Evolutionary conservation across 495 filamentous ascomycete genomes (phyloP).

Genomic region (Aspergillus saccharolyticus): DNA sequence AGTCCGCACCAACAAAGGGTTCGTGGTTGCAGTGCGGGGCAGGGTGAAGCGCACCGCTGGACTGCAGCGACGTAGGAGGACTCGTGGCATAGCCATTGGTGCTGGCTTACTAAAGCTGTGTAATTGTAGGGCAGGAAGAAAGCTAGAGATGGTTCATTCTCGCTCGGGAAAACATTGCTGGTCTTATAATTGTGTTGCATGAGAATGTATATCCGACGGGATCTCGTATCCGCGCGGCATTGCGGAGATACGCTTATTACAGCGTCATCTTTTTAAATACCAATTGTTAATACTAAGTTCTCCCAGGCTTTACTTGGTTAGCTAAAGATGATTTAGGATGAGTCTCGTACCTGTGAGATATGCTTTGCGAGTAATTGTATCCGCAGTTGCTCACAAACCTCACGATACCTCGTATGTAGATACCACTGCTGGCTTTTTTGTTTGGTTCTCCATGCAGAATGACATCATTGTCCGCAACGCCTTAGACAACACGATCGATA

Average conservation of each 20-base stretch:
- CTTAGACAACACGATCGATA: no score
- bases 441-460: no score
- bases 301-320: background rate
- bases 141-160: background rate
- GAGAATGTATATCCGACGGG: background rate
- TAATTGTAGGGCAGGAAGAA: no score
- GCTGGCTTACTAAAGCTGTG: background rate
- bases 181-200: background rate
- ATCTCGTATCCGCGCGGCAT: slow-evolving; percentile 2
- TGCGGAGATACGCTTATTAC: slow-evolving; percentile 10
- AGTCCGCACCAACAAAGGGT: slow-evolving; percentile 5
- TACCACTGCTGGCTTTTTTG: no score
- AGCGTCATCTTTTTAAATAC: background rate
- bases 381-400: no score
- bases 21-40: slow-evolving; percentile 35
- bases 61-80: slow-evolving; percentile 51
- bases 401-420: no score
- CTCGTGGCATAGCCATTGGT: background rate
- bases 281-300: background rate
- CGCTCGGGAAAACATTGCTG: background rate
- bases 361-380: no score
- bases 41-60: slow-evolving; percentile 42
- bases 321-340: background rate
- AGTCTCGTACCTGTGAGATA: no score
- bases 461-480: no score